Evolutionary conservation across 192 early-diverging fungal genomes (phyloP), one percentile per base, ranked within the genome.

Genomic region (Piromyces finnis): DNA sequence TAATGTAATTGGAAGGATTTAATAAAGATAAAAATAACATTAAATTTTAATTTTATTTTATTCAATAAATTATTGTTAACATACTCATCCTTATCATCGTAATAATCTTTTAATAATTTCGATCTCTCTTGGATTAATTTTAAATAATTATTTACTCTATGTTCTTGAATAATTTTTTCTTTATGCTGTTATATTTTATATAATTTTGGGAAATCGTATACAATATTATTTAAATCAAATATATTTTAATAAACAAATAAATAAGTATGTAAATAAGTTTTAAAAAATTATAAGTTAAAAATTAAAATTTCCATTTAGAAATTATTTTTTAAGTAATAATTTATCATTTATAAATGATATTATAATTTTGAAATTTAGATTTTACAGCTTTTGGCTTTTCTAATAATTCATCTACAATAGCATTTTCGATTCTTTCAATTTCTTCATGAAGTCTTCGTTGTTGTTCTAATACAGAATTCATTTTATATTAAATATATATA

Each of bases 381-480:
- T 84, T 12, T 82, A 90, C 89, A 81, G 89, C 91, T 81, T 93
- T 93, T 77, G 93, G 87, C 78, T 94, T 88, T 29, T 88, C 84
- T 82, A 94, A 87, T 83, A 94, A 91, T 83, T 95, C 91, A 81
- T 92, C 88, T 15, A 96, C 95, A 29, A 92, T 89, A 0, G 94
- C 95, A 81, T 94, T 88, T 84, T 97, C 95, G n/a, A 96, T 82
- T 30, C 94, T 91, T 86, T 99, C 97, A 80, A 95, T 90, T 82
- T 96, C 94, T 87, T 99, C 96, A 83, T 96, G 92, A 28, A 90
- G 88, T 77, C 84, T 86, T 17, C 95, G 88, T 84, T 94, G 93
- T 79, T 87, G 85, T 80, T 96, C 95, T 12, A 94, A 84, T 7
- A 78, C 22, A 6, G 41, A 37, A 35, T 81, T 79, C 80, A 81